These are phyloP conservation scores for Amniculicola lignicola DNA, from an alignment of 495 filamentous ascomycete genomes.

Conservation along the genomic window DNA sequence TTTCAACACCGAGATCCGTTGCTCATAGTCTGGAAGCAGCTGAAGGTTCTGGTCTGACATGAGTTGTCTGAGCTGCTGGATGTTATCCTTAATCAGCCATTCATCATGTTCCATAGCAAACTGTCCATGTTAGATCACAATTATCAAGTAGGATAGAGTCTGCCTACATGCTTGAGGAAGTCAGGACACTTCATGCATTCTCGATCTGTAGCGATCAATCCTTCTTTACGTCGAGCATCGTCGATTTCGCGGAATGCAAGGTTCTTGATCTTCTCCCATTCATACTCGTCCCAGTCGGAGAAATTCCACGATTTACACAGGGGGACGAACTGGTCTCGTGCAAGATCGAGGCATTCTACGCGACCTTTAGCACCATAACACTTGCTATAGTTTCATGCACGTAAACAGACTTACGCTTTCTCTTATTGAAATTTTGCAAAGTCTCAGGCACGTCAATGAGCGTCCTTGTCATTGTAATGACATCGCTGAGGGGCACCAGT, in stretches of 20 bases:
- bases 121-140: conserved; percentile 39
- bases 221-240: conserved; percentile 62
- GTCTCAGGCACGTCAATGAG: conserved; percentile 54
- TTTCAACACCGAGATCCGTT: conserved; percentile 84
- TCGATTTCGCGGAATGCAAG: conserved; percentile 71
- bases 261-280: conserved; percentile 75
- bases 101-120: conserved; percentile 93
- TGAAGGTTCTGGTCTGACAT: conserved; percentile 97
- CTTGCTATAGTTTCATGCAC: too few relatives aligned
- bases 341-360: conserved; percentile 45
- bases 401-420: conserved; percentile 28
- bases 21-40: conserved; percentile 95
- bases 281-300: conserved; percentile 78
- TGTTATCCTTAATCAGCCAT: conserved; percentile 90
- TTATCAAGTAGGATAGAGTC: conserved; percentile 6
- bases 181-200: conserved; percentile 64
- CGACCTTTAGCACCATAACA: too few relatives aligned
- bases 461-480: conserved; percentile 78
- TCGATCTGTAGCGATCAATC: conserved; percentile 54
- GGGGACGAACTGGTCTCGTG: conserved; percentile 59
- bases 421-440: conserved; percentile 21
- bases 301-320: conserved; percentile 67
- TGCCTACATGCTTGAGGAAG: conserved; percentile 79
- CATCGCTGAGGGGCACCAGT: conserved; percentile 65
- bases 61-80: conserved; percentile 73